Base-by-base conservation (phyloP, 2,329 filamentous ascomycete genomes). In the Pseudodiploospora longispora region DNA sequence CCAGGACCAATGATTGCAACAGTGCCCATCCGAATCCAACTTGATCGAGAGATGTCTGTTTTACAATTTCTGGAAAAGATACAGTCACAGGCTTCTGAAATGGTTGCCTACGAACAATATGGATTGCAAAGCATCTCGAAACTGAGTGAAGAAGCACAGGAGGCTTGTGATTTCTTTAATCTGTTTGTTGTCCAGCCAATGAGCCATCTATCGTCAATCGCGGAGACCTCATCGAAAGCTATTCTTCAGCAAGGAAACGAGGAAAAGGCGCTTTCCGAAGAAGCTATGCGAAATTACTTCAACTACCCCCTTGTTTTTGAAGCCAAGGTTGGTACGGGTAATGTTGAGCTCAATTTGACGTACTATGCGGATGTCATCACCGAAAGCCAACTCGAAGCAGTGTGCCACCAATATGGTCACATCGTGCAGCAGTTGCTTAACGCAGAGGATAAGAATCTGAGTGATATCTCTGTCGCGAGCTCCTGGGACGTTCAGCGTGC, bases 291-390 rank as follows among this genome's bases (percentile, higher is more conserved):
- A 5, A 46, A 48, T 38, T 51, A 51, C 38, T 50, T 51, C 30
- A 51, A 50, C 32, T 51, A 51, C 27, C 49, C 47, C 6, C 47
- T 51, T 10, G 49, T 51, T 30, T 32, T 51, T 19, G 39, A 50
- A 32, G 41, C 41, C 30, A 37, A 40, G 7, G 42, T 52, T 8
- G 30, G 19, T 30, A 43, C 34, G 6, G 38, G 43, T 6, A 31
- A 38, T 40, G 49, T 46, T 28, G 47, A 49, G 40, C 28, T 50
- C 6, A 37, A 36, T n/a, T 32, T 47, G 19, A 49, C 42, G 5
- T 51, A 49, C 31, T 41, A 52, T 19, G 41, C 47, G 4, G 31
- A 40, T 8, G 34, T 45, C 7, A 31, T 51, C 10, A 10, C 44
- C 9, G 38, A 46, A 29, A 6, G 27, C 10, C 47, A 48, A 8